Evolutionary conservation across 345 rosid species (phyloP).

Genomic region (Hibiscus syriacus): DNA sequence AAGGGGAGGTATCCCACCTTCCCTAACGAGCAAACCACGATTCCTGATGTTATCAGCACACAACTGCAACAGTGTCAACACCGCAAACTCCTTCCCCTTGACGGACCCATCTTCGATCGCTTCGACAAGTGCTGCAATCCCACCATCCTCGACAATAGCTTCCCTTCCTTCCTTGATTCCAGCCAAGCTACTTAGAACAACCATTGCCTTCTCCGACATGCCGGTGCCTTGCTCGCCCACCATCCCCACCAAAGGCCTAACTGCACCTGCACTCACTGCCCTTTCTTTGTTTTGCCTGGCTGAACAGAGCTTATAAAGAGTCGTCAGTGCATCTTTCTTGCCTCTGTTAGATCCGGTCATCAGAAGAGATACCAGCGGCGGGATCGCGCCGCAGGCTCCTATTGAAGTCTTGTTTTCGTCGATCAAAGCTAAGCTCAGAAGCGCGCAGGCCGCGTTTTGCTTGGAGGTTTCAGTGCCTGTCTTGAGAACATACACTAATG

Average conservation of each 20-base stretch:
- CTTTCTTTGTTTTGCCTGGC: conserved; percentile 79
- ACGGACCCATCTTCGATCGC: conserved; percentile 82
- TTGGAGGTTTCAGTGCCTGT: conserved; percentile 89
- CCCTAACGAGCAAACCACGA: conserved; percentile 84
- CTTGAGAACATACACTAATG: conserved; percentile 74
- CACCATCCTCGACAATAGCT: conserved; percentile 81
- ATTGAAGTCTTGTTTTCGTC: conserved; percentile 86
- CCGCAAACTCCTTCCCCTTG: conserved; percentile 88
- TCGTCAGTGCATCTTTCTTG: conserved; percentile 82
- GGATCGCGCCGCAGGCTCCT: conserved; percentile 90
- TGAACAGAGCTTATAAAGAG: conserved; percentile 86
- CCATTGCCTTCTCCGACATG: conserved; percentile 97
- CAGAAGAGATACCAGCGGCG: conserved; percentile 78
- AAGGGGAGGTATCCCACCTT: conserved; percentile 98
- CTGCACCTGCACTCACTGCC: conserved; percentile 83
- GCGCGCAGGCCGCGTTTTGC: conserved; percentile 92
- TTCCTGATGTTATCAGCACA: conserved; percentile 69
- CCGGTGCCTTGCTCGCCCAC: conserved; percentile 74
- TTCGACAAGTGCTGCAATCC: conserved; percentile 83
- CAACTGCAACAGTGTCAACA: conserved; percentile 72
- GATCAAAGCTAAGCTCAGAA: conserved; percentile 73
- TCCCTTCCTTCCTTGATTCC: conserved; percentile 67
- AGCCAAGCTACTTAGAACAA: conserved; percentile 71
- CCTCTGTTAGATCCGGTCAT: conserved; percentile 73
- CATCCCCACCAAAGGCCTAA: conserved; percentile 76